Evolutionary conservation across 148 eudicot species (phyloP).

Genomic region (Chenopodium berlandieri): DNA sequence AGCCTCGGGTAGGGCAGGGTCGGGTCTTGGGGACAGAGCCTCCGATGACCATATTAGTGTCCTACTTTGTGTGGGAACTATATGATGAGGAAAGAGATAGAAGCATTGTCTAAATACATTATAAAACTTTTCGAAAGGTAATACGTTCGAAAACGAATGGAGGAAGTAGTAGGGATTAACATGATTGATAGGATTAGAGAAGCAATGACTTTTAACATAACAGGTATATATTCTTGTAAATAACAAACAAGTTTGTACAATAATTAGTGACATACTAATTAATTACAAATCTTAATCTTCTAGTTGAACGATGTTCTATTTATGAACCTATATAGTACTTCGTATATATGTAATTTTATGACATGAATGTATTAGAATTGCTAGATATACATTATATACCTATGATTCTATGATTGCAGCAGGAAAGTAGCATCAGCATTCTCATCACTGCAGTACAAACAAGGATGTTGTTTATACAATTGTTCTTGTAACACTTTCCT

Average conservation of each 20-base stretch:
- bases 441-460: conserved; percentile 61
- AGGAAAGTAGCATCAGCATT: conserved; percentile 53
- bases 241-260: not conserved
- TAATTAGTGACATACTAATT: not conserved
- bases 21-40: too few species aligned
- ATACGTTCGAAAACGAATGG: too few species aligned
- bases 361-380: not conserved
- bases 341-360: not conserved
- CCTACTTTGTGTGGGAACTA: too few species aligned
- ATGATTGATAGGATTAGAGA: not conserved
- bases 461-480: conserved; percentile 48
- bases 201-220: not conserved
- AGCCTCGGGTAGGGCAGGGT: too few species aligned
- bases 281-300: not conserved
- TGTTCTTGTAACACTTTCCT: conserved; percentile 37
- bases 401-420: conserved; percentile 14
- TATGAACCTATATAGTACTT: too few species aligned
- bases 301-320: too few species aligned
- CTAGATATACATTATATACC: not conserved
- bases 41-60: too few species aligned
- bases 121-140: too few species aligned
- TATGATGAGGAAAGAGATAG: too few species aligned
- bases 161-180: too few species aligned
- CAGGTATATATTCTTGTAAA: too few species aligned
- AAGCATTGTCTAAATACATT: too few species aligned